Conservation (phyloP, 2,329 filamentous ascomycete genomes). For the Hirsutella rhossiliensis region DNA sequence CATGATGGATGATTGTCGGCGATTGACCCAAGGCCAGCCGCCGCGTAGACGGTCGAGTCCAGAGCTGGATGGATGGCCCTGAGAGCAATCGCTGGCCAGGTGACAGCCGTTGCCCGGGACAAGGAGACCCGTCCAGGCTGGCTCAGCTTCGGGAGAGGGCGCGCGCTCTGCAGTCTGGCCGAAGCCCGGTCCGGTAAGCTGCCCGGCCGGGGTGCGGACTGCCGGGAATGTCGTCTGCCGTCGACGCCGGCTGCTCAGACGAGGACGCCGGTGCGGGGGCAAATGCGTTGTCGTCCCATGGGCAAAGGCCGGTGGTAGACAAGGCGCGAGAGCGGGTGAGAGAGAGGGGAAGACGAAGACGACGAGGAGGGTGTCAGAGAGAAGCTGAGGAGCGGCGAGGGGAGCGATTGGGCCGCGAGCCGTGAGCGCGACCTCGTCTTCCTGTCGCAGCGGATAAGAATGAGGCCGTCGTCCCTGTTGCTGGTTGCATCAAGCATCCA, state of each 20-base stretch:
- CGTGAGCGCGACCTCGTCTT: too few relatives aligned
- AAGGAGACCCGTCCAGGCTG: not conserved
- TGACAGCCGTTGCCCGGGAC: not conserved
- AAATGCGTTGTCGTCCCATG: not conserved
- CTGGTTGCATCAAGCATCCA: too few relatives aligned
- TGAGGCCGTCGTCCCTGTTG: too few relatives aligned
- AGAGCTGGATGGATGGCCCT: not conserved
- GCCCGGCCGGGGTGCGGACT: not conserved
- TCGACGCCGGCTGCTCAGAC: conserved; percentile 1
- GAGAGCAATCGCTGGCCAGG: not conserved
- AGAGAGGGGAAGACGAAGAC: too few relatives aligned
- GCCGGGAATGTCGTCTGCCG: too few relatives aligned
- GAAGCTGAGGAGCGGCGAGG: too few relatives aligned
- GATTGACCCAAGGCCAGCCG: not conserved
- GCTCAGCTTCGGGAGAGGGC: not conserved
- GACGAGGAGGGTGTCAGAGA: too few relatives aligned
- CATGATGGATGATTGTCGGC: conserved; percentile 22
- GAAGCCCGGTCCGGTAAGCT: too few relatives aligned
- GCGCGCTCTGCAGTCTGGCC: too few relatives aligned
- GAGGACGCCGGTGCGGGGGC: not conserved
- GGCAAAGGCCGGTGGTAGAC: not conserved
- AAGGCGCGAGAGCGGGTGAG: too few relatives aligned
- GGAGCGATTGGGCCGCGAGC: too few relatives aligned
- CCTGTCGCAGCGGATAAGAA: too few relatives aligned
- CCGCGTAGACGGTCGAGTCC: not conserved